These are phyloP conservation scores for Russula sp. DNA, from an alignment of 768 basidiomycete species.

Conservation along the genomic window DNA sequence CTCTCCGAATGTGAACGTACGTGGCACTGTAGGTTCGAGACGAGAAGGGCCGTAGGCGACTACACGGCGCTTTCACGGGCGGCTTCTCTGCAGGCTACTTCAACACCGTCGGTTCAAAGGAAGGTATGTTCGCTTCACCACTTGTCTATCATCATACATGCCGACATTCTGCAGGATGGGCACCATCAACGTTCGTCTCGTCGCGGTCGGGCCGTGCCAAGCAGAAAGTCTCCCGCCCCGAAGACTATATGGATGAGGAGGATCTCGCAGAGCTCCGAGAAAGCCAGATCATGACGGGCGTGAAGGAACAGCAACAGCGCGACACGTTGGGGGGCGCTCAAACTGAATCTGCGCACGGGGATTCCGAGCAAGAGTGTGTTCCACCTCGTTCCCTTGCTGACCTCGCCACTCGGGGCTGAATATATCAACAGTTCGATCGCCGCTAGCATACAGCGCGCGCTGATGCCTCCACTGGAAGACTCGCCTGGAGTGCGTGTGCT, in stretches of 20 bases:
- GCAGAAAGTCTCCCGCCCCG: slow-evolving; percentile 55
- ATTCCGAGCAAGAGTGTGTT: slow-evolving; percentile 49
- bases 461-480: slow-evolving; percentile 70
- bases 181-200: slow-evolving; percentile 88
- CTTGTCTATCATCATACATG: not conserved
- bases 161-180: slow-evolving; percentile 66
- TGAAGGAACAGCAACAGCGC: slow-evolving; percentile 69
- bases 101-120: slow-evolving; percentile 93
- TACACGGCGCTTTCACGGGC: slow-evolving; percentile 99
- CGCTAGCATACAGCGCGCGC: slow-evolving; percentile 52
- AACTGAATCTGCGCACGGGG: slow-evolving; percentile 43
- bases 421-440: slow-evolving; percentile 48
- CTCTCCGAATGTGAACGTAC: slow-evolving; percentile 17
- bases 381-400: not conserved
- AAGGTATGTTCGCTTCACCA: slow-evolving; percentile 47
- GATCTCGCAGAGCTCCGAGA: slow-evolving; percentile 82
- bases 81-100: slow-evolving; percentile 98
- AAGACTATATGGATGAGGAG: slow-evolving; percentile 99
- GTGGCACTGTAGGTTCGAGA: slow-evolving; percentile 62
- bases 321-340: slow-evolving; percentile 62
- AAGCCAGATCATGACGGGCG: slow-evolving; percentile 48
- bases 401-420: not conserved
- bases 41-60: slow-evolving; percentile 82
- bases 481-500: slow-evolving; percentile 82
- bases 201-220: slow-evolving; percentile 74